phyloP scores from a whole-genome alignment of 192 early-diverging fungal species.

The Coemansia sp. region DNA sequence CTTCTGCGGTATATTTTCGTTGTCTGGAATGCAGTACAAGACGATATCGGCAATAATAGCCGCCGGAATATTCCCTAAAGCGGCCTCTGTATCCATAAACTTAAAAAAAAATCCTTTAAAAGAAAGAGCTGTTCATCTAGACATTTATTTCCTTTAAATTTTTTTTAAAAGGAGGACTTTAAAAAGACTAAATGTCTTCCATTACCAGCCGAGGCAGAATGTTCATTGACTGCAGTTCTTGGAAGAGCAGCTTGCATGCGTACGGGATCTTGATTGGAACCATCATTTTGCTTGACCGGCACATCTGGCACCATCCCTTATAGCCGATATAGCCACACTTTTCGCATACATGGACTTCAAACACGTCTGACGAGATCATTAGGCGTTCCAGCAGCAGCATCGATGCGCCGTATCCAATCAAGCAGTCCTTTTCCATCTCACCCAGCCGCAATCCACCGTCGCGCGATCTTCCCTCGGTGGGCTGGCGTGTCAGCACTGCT shows the following conservation, averaged over 20 bases:
- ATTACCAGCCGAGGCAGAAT: slow-evolving; percentile 77
- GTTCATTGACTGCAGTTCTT: slow-evolving; percentile 97
- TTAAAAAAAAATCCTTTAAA: no score
- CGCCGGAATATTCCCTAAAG: no score
- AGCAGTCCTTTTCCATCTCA: slow-evolving; percentile 98
- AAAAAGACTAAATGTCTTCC: slow-evolving; percentile 43
- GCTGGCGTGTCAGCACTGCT: slow-evolving; percentile 88
- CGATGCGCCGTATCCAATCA: slow-evolving; percentile 95
- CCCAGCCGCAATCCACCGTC: slow-evolving; percentile 97
- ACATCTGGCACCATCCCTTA: slow-evolving; percentile 89
- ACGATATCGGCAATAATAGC: no score
- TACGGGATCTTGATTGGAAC: slow-evolving; percentile 94
- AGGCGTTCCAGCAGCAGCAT: slow-evolving; percentile 91
- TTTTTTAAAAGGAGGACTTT: background rate
- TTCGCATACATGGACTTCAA: slow-evolving; percentile 89
- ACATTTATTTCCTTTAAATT: no score
- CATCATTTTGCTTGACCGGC: slow-evolving; percentile 79
- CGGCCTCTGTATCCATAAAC: no score
- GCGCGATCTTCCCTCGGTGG: slow-evolving; percentile 93
- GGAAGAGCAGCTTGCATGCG: slow-evolving; percentile 96
- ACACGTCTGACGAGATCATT: slow-evolving; percentile 89
- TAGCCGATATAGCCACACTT: slow-evolving; percentile 89
- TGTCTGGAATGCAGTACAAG: no score
- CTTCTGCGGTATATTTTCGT: no score
- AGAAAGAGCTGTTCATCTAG: no score